A percentile compares a stretch with the other conserved stretches of the same genome.
phyloP scores from a whole-genome alignment of 257 asterid genomes.

The Nicotiana sylvestris region DNA sequence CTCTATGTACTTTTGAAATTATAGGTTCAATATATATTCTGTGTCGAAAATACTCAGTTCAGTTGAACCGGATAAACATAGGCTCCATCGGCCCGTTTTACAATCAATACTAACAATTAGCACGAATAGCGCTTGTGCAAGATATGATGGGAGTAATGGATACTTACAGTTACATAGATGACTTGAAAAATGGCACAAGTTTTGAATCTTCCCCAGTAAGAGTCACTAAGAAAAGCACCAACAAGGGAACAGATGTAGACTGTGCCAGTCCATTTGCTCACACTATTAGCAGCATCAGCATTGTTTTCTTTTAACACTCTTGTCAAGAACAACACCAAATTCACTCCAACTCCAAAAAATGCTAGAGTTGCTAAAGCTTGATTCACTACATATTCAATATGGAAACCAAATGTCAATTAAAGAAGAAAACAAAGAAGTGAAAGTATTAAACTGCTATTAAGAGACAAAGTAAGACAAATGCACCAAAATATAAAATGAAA shows the following conservation, averaged over 20 bases:
- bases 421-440: too few relatives aligned
- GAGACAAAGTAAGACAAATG: too few relatives aligned
- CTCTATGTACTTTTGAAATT: too few relatives aligned
- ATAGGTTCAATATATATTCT: too few relatives aligned
- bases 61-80: too few relatives aligned
- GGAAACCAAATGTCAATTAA: background rate
- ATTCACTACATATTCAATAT: slow-evolving; percentile 47
- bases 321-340: slow-evolving; percentile 82
- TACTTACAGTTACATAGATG: slow-evolving; percentile 71
- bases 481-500: too few relatives aligned
- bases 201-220: slow-evolving; percentile 92
- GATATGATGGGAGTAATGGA: background rate
- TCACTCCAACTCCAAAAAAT: slow-evolving; percentile 93
- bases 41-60: too few relatives aligned
- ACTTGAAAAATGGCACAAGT: slow-evolving; percentile 86
- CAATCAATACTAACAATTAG: too few relatives aligned
- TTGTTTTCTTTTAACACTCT: slow-evolving; percentile 78
- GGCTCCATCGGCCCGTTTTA: too few relatives aligned
- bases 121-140: too few relatives aligned
- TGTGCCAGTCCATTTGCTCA: slow-evolving; percentile 97
- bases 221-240: slow-evolving; percentile 93
- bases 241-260: slow-evolving; percentile 92
- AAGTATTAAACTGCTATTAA: too few relatives aligned
- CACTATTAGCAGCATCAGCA: slow-evolving; percentile 91
- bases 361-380: slow-evolving; percentile 97